Evolutionary conservation across 2,329 filamentous ascomycete species (phyloP), one percentile per base, ranked within the genome.

Genomic region (Rutstroemia sp.): DNA sequence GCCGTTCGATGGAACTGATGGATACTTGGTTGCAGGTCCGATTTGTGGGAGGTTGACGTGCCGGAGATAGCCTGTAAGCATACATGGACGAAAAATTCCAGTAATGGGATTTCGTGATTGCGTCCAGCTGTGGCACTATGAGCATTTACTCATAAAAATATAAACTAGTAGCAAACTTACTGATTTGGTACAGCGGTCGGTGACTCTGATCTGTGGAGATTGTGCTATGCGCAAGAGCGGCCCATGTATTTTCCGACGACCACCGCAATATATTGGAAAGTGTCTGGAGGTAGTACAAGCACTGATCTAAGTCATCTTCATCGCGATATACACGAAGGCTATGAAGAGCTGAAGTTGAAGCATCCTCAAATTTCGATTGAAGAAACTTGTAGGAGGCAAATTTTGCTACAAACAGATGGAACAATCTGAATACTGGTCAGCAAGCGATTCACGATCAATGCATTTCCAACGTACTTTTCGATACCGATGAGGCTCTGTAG

Each of bases 231-330:
- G 87, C 82, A 40, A 95, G 72, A 4, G 86, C 78, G 12, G 79
- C 76, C 87, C 89, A 92, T 8, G 86, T 83, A 51, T 80, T 78
- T 47, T 87, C 83, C 19, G 79, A 87, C 56, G 83, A 81, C 70
- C 82, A 84, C 25, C 80, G 77, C 16, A 96, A 73, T 25, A 95
- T 78, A 61, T 89, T 87, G 5, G 84, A 84, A 1, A 96, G 70
- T 2, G 87, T 87, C 51, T 82, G 82, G 19, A 96, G 73, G 65
- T 92, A 87, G 69, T 96, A 95, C 2, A 89, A 73, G 59, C 85
- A 89, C 56, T 91, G 79, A 59, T 88, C 86, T 7, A 91, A 76
- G 62, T 95, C 88, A 60, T 90, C 83, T 6, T 83, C 77, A 46
- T 77, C 74, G 3, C 72, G 73, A 57, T 81, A 77, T 36, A 67